A percentile compares a stretch with the other conserved stretches of the same genome.
Evolutionary conservation across 2,329 filamentous ascomycete genomes (phyloP).

Genomic region (Scedosporium boydii): DNA sequence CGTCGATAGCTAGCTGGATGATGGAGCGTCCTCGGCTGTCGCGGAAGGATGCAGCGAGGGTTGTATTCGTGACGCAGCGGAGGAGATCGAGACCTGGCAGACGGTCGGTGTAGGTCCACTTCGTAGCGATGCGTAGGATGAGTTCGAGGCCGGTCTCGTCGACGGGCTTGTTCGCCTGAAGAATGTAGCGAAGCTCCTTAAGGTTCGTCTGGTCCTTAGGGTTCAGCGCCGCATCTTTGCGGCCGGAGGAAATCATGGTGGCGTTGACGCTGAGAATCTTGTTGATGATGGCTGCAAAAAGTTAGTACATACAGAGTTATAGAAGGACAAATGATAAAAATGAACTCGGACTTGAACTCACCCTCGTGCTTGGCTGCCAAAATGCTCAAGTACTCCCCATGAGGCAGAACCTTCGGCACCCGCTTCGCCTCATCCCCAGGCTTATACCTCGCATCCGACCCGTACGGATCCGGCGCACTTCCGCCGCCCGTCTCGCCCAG

Average conservation of each 20-base stretch:
- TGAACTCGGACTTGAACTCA: background rate
- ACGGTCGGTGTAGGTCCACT: conserved; percentile 73
- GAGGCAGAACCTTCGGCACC: conserved; percentile 58
- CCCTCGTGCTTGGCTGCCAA: conserved; percentile 60
- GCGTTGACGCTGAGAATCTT: conserved; percentile 71
- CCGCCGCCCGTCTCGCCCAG: conserved; percentile 53
- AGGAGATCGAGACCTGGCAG: conserved; percentile 81
- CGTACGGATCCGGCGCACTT: conserved; percentile 59
- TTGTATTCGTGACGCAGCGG: conserved; percentile 66
- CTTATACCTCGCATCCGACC: conserved; percentile 67
- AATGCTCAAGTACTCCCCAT: conserved; percentile 71
- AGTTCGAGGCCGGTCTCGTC: conserved; percentile 47
- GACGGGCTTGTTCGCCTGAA: conserved; percentile 49
- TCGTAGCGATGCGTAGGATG: conserved; percentile 61
- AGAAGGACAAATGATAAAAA: background rate
- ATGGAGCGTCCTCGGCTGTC: conserved; percentile 46
- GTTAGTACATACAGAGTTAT: conserved; percentile 6
- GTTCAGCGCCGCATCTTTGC: conserved; percentile 66
- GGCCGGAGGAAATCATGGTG: conserved; percentile 58
- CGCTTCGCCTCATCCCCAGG: conserved; percentile 49
- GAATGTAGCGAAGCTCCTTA: conserved; percentile 46
- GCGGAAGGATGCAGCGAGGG: conserved; percentile 52
- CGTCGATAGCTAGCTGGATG: conserved; percentile 41
- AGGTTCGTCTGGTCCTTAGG: conserved; percentile 59
- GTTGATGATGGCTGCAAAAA: conserved; percentile 56